phyloP scores from a whole-genome alignment of 768 basidiomycete species.

The Nidularia sp. region DNA sequence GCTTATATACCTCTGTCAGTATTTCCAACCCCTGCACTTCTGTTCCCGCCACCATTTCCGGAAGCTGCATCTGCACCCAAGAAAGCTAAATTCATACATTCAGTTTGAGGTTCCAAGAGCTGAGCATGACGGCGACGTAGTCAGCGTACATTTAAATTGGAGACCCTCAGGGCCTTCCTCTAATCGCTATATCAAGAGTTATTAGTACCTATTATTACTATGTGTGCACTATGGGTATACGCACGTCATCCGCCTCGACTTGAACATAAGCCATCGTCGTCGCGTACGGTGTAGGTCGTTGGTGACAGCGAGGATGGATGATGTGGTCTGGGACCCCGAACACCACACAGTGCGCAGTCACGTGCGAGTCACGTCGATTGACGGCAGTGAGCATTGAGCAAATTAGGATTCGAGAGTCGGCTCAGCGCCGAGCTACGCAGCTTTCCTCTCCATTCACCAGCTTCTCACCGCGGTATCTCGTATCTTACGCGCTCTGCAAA shows the following conservation, averaged over 20 bases:
- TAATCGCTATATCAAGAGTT: slow-evolving; percentile 22
- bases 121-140: not conserved
- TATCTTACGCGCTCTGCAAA: no score
- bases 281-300: not conserved
- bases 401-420: no score
- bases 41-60: slow-evolving; percentile 18
- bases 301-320: no score
- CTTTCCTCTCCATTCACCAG: no score
- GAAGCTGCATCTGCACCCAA: slow-evolving; percentile 39
- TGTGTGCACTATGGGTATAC: slow-evolving; percentile 8
- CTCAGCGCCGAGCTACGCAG: no score
- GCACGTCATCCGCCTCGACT: slow-evolving; percentile 68
- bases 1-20: slow-evolving; percentile 43
- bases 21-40: slow-evolving; percentile 39
- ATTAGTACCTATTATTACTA: not conserved
- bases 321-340: no score
- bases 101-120: not conserved
- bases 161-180: slow-evolving; percentile 69
- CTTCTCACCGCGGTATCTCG: no score
- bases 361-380: no score
- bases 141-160: slow-evolving; percentile 62
- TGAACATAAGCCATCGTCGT: slow-evolving; percentile 65
- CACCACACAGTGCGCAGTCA: no score
- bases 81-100: slow-evolving; percentile 39
- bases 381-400: no score